phyloP scores from a whole-genome alignment of 495 filamentous ascomycete species.

The Saxophila tyrrhenica region DNA sequence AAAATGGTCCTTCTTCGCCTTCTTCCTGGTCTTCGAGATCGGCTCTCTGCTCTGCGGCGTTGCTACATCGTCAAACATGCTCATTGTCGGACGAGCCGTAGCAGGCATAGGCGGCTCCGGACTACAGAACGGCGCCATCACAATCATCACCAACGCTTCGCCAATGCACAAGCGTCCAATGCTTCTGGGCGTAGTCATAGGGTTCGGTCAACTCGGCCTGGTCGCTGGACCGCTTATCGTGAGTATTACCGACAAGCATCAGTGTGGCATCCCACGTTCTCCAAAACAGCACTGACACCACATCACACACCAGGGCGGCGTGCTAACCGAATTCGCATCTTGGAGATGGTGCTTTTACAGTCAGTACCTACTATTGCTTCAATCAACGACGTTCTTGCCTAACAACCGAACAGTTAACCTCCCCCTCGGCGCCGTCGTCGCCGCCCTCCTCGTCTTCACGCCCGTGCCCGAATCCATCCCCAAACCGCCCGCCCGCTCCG shows the following conservation, averaged over 20 bases:
- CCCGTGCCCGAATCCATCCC: conserved; percentile 36
- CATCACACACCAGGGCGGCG: too few relatives aligned
- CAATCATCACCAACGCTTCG: conserved; percentile 13
- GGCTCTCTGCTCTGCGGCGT: conserved; percentile 17
- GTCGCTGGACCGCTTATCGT: conserved; percentile 26
- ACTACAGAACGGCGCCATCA: conserved; percentile 8
- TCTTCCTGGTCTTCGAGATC: conserved; percentile 17
- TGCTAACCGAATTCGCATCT: conserved; percentile 22
- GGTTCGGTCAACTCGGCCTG: conserved; percentile 23
- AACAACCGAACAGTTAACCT: neutral
- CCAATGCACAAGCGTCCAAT: conserved; percentile 14
- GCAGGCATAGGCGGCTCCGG: conserved; percentile 15
- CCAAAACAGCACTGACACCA: too few relatives aligned
- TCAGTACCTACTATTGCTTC: too few relatives aligned
- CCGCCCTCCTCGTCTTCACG: conserved; percentile 27
- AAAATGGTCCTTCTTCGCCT: conserved; percentile 23
- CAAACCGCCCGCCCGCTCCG: conserved; percentile 30
- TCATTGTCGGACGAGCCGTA: conserved; percentile 16
- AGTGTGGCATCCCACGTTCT: too few relatives aligned
- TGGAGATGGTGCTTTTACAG: conserved; percentile 45
- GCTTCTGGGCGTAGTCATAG: conserved; percentile 20
- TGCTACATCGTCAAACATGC: conserved; percentile 9
- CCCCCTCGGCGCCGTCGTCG: neutral
- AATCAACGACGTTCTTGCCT: conserved; percentile 47
- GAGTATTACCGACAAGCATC: too few relatives aligned